These are phyloP conservation scores for Yamagishiella unicocca DNA, from an alignment of 139 green algal genomes.

Conservation along the genomic window DNA sequence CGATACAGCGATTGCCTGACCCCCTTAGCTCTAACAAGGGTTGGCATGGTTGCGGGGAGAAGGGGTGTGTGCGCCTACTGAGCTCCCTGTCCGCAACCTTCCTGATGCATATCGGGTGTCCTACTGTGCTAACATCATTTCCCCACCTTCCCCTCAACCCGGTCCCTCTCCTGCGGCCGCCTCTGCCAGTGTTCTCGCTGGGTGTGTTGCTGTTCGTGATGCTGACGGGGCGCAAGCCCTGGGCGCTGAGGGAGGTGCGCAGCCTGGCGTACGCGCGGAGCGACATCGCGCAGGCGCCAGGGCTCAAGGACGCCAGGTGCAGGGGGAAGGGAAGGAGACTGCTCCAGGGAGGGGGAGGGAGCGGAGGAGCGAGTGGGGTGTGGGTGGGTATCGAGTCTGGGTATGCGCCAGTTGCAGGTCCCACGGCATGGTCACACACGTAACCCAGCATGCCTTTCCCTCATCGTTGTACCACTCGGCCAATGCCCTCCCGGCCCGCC, in stretches of 20 bases:
- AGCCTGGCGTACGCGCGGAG: conserved; percentile 57
- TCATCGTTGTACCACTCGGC: too few species aligned
- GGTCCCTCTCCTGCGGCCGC: background rate
- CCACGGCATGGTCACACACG: too few species aligned
- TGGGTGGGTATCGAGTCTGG: background rate
- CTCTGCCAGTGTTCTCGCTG: conserved; percentile 58
- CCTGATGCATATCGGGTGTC: too few species aligned
- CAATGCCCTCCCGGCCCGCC: too few species aligned
- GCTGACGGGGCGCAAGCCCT: conserved; percentile 69
- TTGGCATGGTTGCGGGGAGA: too few species aligned
- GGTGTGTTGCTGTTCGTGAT: conserved; percentile 71
- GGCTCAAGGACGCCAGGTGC: conserved; percentile 49
- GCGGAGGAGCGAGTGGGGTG: background rate
- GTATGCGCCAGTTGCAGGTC: too few species aligned
- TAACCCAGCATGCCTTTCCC: too few species aligned
- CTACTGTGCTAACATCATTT: too few species aligned
- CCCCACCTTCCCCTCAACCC: background rate
- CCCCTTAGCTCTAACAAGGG: too few species aligned
- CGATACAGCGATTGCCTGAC: too few species aligned
- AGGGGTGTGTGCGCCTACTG: too few species aligned
- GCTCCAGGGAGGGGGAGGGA: background rate
- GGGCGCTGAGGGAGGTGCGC: conserved; percentile 42
- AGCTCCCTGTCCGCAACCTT: too few species aligned
- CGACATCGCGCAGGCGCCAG: conserved; percentile 45
- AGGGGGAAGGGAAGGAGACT: background rate